These are phyloP conservation scores for Meyerozyma elateridarum DNA, from an alignment of 1,139 yeast species.

Conservation along the genomic window DNA sequence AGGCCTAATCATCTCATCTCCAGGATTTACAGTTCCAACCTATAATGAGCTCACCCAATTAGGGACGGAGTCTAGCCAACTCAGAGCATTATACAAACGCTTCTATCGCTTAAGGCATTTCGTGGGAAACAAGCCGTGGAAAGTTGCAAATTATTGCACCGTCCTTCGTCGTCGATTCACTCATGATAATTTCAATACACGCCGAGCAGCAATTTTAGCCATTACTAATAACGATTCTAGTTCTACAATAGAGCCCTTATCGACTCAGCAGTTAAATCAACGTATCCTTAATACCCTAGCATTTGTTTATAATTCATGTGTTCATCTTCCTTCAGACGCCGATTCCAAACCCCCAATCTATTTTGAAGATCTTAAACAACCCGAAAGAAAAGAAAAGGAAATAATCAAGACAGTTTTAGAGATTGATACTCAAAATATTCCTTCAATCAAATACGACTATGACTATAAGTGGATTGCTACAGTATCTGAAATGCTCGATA, in stretches of 20 bases:
- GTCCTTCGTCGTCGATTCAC: constrained; percentile 24
- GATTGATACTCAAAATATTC: constrained; percentile 28
- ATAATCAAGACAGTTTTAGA: constrained; percentile 27
- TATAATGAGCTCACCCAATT: constrained; percentile 10
- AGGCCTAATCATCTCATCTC: constrained; percentile 1
- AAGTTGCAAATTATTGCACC: constrained; percentile 15
- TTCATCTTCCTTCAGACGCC: constrained; percentile 14
- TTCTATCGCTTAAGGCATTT: constrained; percentile 29
- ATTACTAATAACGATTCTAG: constrained; percentile 4
- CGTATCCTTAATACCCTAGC: constrained; percentile 31
- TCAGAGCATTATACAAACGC: constrained; percentile 24
- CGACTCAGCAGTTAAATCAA: constrained; percentile 15
- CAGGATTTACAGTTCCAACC: constrained; percentile 5
- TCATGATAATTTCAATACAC: constrained; percentile 18
- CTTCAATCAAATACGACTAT: constrained; percentile 26
- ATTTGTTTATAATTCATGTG: constrained; percentile 38
- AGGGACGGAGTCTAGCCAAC: constrained; percentile 13
- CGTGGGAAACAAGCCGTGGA: constrained; percentile 16
- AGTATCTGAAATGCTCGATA: constrained; percentile 9
- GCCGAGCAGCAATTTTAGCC: constrained; percentile 14
- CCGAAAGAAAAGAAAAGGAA: constrained; percentile 23
- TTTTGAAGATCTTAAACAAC: constrained; percentile 18
- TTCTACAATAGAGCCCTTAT: constrained; percentile 7
- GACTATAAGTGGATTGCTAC: constrained; percentile 25
- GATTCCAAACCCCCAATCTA: constrained; percentile 15